Base-by-base conservation (phyloP, 495 filamentous ascomycete species). In the Parathielavia hyrcaniae region DNA sequence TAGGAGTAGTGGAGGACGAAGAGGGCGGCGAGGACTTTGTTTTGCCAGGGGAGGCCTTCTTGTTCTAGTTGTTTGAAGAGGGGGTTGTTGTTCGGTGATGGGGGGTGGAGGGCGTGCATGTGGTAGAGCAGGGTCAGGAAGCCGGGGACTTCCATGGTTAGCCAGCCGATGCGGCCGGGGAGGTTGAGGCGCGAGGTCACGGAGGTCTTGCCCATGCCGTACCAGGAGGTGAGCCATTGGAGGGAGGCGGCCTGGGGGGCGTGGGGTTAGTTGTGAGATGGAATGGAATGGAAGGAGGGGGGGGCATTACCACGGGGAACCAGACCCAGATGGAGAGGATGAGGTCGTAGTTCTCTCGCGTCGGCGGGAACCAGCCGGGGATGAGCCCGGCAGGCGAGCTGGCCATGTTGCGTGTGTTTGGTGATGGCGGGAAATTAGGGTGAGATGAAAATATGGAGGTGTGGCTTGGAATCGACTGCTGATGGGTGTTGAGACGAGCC, bases 121-220 rank as follows among this genome's bases (percentile, higher is more conserved):
- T 81, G 83, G 73, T 93, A 96, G 22, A 91, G 67, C 49, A 97
- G 76, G 43, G 83, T 86, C 4, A 88, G 58, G 50, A 91, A 87
- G 50, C 87, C 89, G 17, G 85, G 81, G 14, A 81, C 73, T 72
- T 98, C 93, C 91, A 97, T 96, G 5, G 81, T 77, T 8, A 83
- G 80, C 93, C 93, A 98, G 53, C 80, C 90, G 32, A 88, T 74
- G 60, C 87, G 87, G 60, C 93, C 93, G n/a, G 90, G 89, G 30
- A 97, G 67, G 71, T 98, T 97, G 71, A 95, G 76, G 16, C 73
- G 74, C 41, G 83, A 89, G 5, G 70, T 59, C 11, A 78, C 73
- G 11, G 90, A 95, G n/a, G 90, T 93, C 72, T 97, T 97, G 61
- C 93, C 93, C 73, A 83, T 81, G 36, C 82, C 81, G 69, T 91